Percentiles rank a stretch among this genome's conserved stretches.
Conservation (phyloP, 495 filamentous ascomycete genomes). For the Sphaerosporella brunnea region DNA sequence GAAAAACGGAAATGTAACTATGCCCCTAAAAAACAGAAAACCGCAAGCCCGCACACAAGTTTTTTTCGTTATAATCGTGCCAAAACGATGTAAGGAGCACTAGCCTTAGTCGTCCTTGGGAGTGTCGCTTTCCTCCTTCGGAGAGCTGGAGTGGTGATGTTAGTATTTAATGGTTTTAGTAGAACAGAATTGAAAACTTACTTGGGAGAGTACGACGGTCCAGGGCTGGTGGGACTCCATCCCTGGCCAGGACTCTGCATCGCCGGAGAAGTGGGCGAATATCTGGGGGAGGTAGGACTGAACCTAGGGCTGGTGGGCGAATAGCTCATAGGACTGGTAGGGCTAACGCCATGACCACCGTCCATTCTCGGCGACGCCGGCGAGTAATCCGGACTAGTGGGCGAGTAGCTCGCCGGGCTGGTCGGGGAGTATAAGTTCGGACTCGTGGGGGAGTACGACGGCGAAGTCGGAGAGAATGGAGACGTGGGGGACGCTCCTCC, state of each 20-base stretch:
- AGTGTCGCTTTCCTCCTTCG: constrained; percentile 2
- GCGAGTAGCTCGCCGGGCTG: constrained; percentile 47
- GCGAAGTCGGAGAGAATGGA: constrained; percentile 48
- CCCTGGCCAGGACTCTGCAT: constrained; percentile 40
- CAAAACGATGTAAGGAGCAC: too few species aligned
- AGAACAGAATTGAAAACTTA: constrained; percentile 11
- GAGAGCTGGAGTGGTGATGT: not conserved
- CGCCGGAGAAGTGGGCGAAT: constrained; percentile 60
- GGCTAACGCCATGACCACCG: constrained; percentile 19
- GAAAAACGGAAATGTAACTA: not conserved
- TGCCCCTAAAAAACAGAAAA: not conserved
- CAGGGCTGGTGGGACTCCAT: constrained; percentile 37
- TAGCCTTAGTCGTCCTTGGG: constrained; percentile 2
- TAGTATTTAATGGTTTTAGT: not conserved
- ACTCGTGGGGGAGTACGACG: constrained; percentile 43
- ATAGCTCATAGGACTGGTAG: constrained; percentile 33
- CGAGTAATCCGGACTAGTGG: constrained; percentile 44
- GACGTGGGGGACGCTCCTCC: constrained; percentile 33
- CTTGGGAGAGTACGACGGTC: constrained; percentile 34
- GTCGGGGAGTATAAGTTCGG: constrained; percentile 34
- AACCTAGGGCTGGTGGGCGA: constrained; percentile 56
- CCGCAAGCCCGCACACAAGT: not conserved
- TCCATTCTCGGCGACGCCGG: constrained; percentile 24
- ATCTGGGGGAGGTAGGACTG: constrained; percentile 56
- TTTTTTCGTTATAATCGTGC: not conserved